Conservation (phyloP, 2,329 filamentous ascomycete species). For the Colletotrichum falcatum region DNA sequence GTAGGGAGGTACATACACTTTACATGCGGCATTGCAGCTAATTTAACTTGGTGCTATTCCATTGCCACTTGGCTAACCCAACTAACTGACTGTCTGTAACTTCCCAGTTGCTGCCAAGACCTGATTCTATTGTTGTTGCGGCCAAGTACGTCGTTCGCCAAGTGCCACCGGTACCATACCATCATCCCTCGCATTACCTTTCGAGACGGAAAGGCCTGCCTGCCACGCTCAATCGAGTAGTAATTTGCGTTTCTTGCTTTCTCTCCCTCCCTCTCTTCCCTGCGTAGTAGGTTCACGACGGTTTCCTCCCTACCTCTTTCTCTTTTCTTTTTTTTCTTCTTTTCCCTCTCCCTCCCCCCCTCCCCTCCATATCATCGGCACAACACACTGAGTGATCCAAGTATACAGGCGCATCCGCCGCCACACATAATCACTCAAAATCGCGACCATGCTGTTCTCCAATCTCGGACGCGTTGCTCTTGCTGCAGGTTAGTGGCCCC, state of each 20-base stretch:
- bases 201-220: neutral
- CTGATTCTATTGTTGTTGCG: neutral
- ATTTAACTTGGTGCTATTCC: too few species aligned
- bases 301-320: neutral
- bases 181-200: neutral
- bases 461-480: constrained; percentile 35
- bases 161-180: neutral
- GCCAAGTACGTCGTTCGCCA: constrained; percentile 16
- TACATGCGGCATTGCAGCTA: too few species aligned
- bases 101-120: constrained; percentile 23
- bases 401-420: neutral
- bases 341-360: neutral
- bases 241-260: constrained; percentile 16
- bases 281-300: neutral
- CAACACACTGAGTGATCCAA: neutral
- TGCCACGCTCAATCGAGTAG: constrained; percentile 20
- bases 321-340: neutral
- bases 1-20: too few species aligned
- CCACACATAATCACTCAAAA: neutral
- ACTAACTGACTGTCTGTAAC: neutral
- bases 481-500: constrained; percentile 38
- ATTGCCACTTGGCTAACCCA: too few species aligned
- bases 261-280: neutral
- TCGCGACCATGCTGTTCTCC: constrained; percentile 39
- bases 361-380: neutral